Percentiles rank a stretch among this genome's conserved stretches.
These are phyloP conservation scores for Suillus occidentalis DNA, from an alignment of 768 basidiomycete genomes.

Conservation along the genomic window DNA sequence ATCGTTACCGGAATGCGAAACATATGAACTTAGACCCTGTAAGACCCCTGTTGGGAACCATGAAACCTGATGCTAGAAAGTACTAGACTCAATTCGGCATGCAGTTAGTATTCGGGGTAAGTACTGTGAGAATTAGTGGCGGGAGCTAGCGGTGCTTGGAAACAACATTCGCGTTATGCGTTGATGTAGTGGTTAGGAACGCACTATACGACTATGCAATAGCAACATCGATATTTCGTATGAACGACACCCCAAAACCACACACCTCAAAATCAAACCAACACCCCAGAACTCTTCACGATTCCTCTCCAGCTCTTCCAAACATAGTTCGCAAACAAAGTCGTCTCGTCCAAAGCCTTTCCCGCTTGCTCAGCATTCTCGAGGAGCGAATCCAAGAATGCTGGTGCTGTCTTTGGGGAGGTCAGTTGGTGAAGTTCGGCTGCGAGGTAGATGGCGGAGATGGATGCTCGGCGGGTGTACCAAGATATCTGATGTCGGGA, in stretches of 20 bases:
- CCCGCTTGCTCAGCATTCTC: slow-evolving; percentile 46
- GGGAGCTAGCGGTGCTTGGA: too few species aligned
- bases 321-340: slow-evolving; percentile 64
- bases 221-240: neutral
- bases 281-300: slow-evolving; percentile 63
- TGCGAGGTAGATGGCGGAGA: slow-evolving; percentile 70
- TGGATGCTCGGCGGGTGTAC: slow-evolving; percentile 66
- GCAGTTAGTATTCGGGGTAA: too few species aligned
- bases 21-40: too few species aligned
- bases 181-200: neutral
- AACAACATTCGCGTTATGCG: neutral
- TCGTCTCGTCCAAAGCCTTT: slow-evolving; percentile 49
- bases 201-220: neutral
- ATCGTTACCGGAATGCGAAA: too few species aligned
- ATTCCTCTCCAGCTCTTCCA: slow-evolving; percentile 52
- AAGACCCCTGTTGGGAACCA: too few species aligned
- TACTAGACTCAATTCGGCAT: too few species aligned
- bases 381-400: slow-evolving; percentile 68
- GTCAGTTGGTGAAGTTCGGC: slow-evolving; percentile 83
- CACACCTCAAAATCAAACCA: slow-evolving; percentile 1
- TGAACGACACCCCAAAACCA: neutral
- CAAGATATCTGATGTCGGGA: slow-evolving; percentile 53
- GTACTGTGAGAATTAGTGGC: too few species aligned
- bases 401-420: slow-evolving; percentile 64
- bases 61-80: too few species aligned